Base-by-base conservation (phyloP, 2,329 filamentous ascomycete genomes). In the Mollisia scopiformis region DNA sequence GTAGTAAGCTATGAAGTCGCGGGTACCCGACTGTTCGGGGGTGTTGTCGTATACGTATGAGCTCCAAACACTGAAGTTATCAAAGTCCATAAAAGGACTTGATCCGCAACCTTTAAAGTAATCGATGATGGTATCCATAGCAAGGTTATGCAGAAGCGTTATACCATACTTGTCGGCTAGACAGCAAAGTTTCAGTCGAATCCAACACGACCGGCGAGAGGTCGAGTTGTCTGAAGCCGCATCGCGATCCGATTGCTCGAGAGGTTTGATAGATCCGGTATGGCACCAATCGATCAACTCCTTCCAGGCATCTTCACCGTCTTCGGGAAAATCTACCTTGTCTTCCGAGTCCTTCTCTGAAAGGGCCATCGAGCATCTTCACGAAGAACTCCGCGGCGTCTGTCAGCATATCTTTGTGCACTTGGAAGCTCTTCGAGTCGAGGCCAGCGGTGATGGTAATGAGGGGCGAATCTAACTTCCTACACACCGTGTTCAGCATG, bases 331-430 rank as follows among this genome's bases (percentile, higher is more conserved):
- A 13, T 27, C 13, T n/a, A 21, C 13, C 21, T 6, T 31, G 30
- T 49, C 8, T n/a, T 33, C 16, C 5, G 10, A 14, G n/a, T 23
- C 37, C 19, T 64, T 53, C 28, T 37, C 11, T 5, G 8, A 57
- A 54, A 13, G 19, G 31, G 23, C 43, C 33, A 25, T 58, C 41
- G 16, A 65, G 59, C 28, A 65, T 49, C 16, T 55, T 58, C 4
- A 37, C 23, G 28, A 65, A 65, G 55, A 53, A 59, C 30, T 37
- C 33, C 14, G 56, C 51, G n/a, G 58, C 51, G 21, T 59, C 25
- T 27, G 23, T 8, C 23, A 65, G 55, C n/a, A 65, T 57, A 2
- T 53, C 41, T 30, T 60, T 54, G 50, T 61, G 57, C 8, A 63
- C 46, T 3, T 47, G 46, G 46, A 62, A 62, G 5, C 52, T 16